phyloP scores from a whole-genome alignment of 140 eudicot genomes.

The Flaveria floridana region DNA sequence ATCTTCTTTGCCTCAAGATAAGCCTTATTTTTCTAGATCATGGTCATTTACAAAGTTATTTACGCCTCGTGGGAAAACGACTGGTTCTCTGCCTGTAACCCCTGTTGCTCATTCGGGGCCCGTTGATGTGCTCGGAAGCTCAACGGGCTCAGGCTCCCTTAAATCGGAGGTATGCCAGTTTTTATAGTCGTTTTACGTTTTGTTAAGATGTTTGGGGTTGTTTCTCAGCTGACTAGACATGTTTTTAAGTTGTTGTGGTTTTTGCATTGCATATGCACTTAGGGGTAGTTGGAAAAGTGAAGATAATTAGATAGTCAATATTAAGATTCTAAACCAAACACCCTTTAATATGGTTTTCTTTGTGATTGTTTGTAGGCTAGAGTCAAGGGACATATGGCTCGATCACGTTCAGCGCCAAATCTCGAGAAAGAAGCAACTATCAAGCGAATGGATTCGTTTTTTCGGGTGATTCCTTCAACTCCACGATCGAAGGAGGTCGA shows the following conservation, averaged over 20 bases:
- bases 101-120: slow-evolving; percentile 52
- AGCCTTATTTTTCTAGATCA: slow-evolving; percentile 56
- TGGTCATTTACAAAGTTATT: slow-evolving; percentile 76
- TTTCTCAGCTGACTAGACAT: too few relatives aligned
- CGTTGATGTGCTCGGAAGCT: slow-evolving; percentile 40
- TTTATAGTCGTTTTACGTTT: too few relatives aligned
- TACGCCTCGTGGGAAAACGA: slow-evolving; percentile 61
- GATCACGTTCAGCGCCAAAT: slow-evolving; percentile 72
- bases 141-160: slow-evolving; percentile 4
- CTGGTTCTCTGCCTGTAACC: slow-evolving; percentile 68
- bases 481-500: slow-evolving; percentile 54
- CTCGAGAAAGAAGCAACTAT: slow-evolving; percentile 43
- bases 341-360: not conserved
- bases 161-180: not conserved
- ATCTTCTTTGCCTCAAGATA: slow-evolving; percentile 44
- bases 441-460: slow-evolving; percentile 60
- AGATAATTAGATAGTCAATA: not conserved
- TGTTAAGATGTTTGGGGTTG: too few relatives aligned
- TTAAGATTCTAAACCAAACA: not conserved
- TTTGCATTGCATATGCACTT: too few relatives aligned
- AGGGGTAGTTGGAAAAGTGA: too few relatives aligned
- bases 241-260: too few relatives aligned
- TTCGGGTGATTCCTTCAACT: slow-evolving; percentile 81
- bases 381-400: slow-evolving; percentile 48
- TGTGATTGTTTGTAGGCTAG: slow-evolving; percentile 44